phyloP scores from a whole-genome alignment of 2,329 filamentous ascomycete genomes.

The Ophiostoma fasciatum region DNA sequence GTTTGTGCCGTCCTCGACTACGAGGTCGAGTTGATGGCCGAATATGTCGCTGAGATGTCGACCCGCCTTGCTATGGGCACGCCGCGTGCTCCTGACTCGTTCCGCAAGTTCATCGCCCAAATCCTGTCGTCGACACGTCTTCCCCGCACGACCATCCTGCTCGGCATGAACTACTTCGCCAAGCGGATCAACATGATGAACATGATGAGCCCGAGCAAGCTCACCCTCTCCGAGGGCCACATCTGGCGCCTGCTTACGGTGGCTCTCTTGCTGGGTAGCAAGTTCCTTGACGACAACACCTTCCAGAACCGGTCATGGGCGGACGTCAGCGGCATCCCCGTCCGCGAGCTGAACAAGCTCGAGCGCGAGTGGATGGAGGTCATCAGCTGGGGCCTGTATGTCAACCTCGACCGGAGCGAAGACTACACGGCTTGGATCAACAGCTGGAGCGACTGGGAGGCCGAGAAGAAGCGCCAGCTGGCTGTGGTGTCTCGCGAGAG shows the following conservation, averaged over 20 bases:
- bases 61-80: constrained; percentile 46
- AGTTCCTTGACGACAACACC: constrained; percentile 92
- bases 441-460: constrained; percentile 44
- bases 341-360: constrained; percentile 68
- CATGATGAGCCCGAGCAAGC: constrained; percentile 28
- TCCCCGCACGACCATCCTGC: constrained; percentile 78
- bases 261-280: constrained; percentile 74
- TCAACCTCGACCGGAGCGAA: constrained; percentile 64
- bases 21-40: constrained; percentile 90
- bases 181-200: constrained; percentile 67
- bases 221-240: constrained; percentile 49
- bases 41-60: constrained; percentile 86
- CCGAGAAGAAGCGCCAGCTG: constrained; percentile 38
- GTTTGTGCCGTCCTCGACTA: constrained; percentile 92
- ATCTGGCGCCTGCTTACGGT: constrained; percentile 82
- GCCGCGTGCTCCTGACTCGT: constrained; percentile 35
- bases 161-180: constrained; percentile 80
- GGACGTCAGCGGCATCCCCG: constrained; percentile 80
- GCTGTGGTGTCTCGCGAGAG: constrained; percentile 34
- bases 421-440: constrained; percentile 50
- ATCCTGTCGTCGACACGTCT: constrained; percentile 82
- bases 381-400: constrained; percentile 74
- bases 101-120: constrained; percentile 83
- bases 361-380: constrained; percentile 78
- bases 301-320: constrained; percentile 97